A percentile compares a stretch with the other conserved stretches of the same genome.
Evolutionary conservation across 176 grass and related monocot species (phyloP).

Genomic region (Tillandsia leiboldiana): DNA sequence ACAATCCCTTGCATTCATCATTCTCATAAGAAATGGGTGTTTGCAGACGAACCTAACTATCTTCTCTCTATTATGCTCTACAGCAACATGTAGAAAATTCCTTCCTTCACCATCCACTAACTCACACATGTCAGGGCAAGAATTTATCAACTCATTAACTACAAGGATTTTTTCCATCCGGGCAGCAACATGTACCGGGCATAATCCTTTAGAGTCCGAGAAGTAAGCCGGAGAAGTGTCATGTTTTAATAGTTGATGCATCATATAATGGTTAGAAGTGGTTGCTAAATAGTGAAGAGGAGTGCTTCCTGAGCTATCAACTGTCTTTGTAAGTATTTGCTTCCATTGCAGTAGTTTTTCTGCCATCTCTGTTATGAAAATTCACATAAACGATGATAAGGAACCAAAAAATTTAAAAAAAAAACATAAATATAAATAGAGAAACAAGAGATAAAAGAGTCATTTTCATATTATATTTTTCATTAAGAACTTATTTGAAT

Average conservation of each 20-base stretch:
- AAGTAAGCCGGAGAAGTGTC: slow-evolving; percentile 12
- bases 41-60: not conserved
- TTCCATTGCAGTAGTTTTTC: not conserved
- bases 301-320: slow-evolving; percentile 1
- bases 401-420: not conserved
- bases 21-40: not conserved
- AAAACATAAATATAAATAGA: not conserved
- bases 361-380: slow-evolving; percentile 5
- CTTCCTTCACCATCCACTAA: not conserved
- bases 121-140: not conserved
- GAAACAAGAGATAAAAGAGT: not conserved
- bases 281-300: slow-evolving; percentile 12
- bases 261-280: not conserved
- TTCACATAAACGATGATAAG: not conserved
- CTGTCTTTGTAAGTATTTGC: not conserved
- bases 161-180: not conserved
- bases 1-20: slow-evolving; percentile 6
- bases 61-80: not conserved
- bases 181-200: slow-evolving; percentile 14
- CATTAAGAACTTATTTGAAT: too few relatives aligned
- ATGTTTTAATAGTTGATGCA: not conserved
- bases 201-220: slow-evolving; percentile 6
- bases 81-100: slow-evolving; percentile 10
- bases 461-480: not conserved
- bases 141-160: not conserved